These are phyloP conservation scores for Camillea tinctor DNA, from an alignment of 2,329 filamentous ascomycete genomes.

Conservation along the genomic window DNA sequence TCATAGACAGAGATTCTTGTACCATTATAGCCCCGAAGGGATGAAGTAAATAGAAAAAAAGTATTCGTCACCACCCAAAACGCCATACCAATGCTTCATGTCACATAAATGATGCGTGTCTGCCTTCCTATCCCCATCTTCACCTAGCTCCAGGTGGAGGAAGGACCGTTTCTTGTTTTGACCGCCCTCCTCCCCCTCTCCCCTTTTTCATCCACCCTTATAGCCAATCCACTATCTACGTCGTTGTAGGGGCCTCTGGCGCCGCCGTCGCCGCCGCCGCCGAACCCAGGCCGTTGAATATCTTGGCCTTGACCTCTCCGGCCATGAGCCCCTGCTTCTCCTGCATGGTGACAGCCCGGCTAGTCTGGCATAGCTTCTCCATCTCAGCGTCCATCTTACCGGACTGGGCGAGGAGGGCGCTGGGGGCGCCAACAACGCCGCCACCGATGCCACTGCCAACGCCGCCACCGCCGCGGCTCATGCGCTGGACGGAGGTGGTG, in stretches of 20 bases:
- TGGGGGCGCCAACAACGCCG: conserved; percentile 3
- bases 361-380: conserved; percentile 30
- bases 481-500: conserved; percentile 39
- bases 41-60: background rate
- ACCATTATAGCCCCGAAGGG: background rate
- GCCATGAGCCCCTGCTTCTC: conserved; percentile 35
- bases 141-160: background rate
- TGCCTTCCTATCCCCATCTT: background rate
- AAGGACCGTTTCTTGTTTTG: background rate
- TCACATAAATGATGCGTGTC: background rate
- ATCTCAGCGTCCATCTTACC: conserved; percentile 25
- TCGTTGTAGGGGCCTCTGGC: background rate
- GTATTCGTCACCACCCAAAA: background rate
- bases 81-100: background rate
- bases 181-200: background rate
- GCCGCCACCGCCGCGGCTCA: conserved; percentile 28
- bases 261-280: background rate
- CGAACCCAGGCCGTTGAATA: conserved; percentile 31
- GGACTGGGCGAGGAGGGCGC: conserved; percentile 4
- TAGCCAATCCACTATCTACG: conserved; percentile 5
- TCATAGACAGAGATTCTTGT: background rate
- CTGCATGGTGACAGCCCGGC: conserved; percentile 33
- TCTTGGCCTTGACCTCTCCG: conserved; percentile 30
- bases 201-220: too few species aligned
- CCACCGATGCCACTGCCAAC: background rate